Evolutionary conservation across 2,329 filamentous ascomycete genomes (phyloP).

Genomic region (Ophiostoma australiae): DNA sequence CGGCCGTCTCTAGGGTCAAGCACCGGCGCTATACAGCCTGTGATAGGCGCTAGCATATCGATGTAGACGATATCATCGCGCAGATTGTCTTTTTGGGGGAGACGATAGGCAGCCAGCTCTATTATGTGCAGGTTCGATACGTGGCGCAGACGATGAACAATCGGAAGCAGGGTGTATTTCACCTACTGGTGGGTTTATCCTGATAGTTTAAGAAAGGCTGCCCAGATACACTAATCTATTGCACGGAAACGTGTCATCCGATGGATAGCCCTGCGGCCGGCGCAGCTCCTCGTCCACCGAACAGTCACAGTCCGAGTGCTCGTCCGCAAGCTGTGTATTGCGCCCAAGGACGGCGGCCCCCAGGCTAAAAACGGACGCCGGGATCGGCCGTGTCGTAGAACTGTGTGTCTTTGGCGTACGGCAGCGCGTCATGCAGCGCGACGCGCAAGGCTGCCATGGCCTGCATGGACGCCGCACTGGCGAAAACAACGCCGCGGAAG

Average conservation of each 20-base stretch:
- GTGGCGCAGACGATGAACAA: not conserved
- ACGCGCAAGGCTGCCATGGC: constrained; percentile 18
- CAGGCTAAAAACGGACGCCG: constrained; percentile 17
- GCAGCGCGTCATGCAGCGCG: constrained; percentile 15
- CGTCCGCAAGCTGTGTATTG: constrained; percentile 16
- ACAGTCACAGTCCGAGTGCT: constrained; percentile 1
- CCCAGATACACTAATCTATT: not conserved
- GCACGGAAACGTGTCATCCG: not conserved
- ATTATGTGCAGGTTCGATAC: not conserved
- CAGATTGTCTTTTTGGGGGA: too few relatives aligned
- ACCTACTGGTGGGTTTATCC: not conserved
- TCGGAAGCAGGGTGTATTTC: not conserved
- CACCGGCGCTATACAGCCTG: too few relatives aligned
- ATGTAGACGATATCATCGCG: too few relatives aligned
- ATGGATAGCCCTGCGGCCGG: not conserved
- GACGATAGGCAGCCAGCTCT: too few relatives aligned
- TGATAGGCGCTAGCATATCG: too few relatives aligned
- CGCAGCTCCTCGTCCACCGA: not conserved
- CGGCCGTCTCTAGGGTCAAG: too few relatives aligned
- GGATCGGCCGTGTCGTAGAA: constrained; percentile 12
- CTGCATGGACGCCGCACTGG: constrained; percentile 9
- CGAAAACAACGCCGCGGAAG: constrained; percentile 16
- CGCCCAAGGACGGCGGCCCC: constrained; percentile 16
- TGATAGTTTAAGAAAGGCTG: not conserved
- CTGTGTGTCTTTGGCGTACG: constrained; percentile 10